Conservation (phyloP, 257 asterid genomes). For the Forsythia viridissima region DNA sequence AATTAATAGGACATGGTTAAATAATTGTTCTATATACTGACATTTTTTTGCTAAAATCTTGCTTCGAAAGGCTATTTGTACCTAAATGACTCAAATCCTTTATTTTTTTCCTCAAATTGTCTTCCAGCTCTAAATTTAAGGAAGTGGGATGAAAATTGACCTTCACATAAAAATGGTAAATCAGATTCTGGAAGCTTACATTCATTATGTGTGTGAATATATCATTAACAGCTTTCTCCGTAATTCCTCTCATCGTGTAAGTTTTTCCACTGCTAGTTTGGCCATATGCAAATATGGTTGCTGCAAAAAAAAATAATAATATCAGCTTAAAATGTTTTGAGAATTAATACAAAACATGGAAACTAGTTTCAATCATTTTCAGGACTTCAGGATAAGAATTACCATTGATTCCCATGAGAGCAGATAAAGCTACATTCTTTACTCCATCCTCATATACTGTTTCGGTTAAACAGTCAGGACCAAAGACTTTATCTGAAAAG, state of each 20-base stretch:
- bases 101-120: neutral
- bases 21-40: neutral
- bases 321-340: neutral
- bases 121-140: neutral
- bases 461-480: conserved; percentile 73
- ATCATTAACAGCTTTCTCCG: conserved; percentile 90
- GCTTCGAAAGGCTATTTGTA: neutral
- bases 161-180: neutral
- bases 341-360: neutral
- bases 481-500: conserved; percentile 84
- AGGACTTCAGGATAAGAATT: conserved; percentile 13
- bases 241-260: conserved; percentile 90
- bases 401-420: conserved; percentile 97
- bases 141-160: conserved; percentile 2
- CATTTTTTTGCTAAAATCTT: neutral
- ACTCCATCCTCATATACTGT: conserved; percentile 87
- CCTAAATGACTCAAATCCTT: too few species aligned
- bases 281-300: conserved; percentile 95
- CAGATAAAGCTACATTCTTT: conserved; percentile 87
- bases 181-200: conserved; percentile 46
- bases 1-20: neutral
- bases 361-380: neutral
- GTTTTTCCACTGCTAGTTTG: conserved; percentile 99
- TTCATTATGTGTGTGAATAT: conserved; percentile 79
- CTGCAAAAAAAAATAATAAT: conserved; percentile 37